Conservation (phyloP, 352 stramenopile species). For the Globisporangium nodosum region DNA sequence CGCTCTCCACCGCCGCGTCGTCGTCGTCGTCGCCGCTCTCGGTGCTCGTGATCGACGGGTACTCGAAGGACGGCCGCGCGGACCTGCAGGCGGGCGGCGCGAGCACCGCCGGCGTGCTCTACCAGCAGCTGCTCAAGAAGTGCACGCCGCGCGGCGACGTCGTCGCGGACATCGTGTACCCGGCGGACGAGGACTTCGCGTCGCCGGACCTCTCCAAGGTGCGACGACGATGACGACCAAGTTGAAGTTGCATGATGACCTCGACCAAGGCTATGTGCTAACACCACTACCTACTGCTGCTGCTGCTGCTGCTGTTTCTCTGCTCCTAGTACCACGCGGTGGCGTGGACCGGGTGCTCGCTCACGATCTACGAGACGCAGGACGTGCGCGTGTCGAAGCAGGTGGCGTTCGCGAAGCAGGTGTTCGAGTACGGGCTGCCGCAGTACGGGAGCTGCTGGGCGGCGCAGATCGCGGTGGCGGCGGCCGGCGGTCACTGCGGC, state of each 20-base stretch:
- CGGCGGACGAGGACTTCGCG: slow-evolving; percentile 47
- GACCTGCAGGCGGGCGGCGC: slow-evolving; percentile 56
- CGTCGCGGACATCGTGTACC: slow-evolving; percentile 51
- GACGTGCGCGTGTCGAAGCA: slow-evolving; percentile 62
- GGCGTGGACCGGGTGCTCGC: slow-evolving; percentile 72
- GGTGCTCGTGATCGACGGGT: slow-evolving; percentile 65
- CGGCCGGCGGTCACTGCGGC: slow-evolving; percentile 54
- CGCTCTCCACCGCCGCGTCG: background rate
- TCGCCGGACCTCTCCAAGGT: slow-evolving; percentile 47
- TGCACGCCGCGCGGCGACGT: slow-evolving; percentile 26
- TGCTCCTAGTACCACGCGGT: slow-evolving; percentile 52
- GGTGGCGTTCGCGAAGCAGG: slow-evolving; percentile 62
- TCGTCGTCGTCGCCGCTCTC: background rate
- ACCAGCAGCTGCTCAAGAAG: slow-evolving; percentile 60
- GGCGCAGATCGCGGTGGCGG: slow-evolving; percentile 69
- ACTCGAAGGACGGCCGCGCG: slow-evolving; percentile 48
- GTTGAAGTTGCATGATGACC: background rate
- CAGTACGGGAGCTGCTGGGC: slow-evolving; percentile 83
- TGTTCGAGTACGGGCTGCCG: slow-evolving; percentile 58
- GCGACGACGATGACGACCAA: background rate
- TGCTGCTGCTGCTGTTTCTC: background rate
- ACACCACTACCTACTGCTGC: slow-evolving; percentile 2
- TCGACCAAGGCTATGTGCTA: too few relatives aligned
- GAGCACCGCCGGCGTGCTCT: slow-evolving; percentile 63
- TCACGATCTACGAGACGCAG: slow-evolving; percentile 52